Evolutionary conservation across 805 yeast species (phyloP), one percentile per base, ranked within the genome.

Genomic region (Candida arabinofermentans): DNA sequence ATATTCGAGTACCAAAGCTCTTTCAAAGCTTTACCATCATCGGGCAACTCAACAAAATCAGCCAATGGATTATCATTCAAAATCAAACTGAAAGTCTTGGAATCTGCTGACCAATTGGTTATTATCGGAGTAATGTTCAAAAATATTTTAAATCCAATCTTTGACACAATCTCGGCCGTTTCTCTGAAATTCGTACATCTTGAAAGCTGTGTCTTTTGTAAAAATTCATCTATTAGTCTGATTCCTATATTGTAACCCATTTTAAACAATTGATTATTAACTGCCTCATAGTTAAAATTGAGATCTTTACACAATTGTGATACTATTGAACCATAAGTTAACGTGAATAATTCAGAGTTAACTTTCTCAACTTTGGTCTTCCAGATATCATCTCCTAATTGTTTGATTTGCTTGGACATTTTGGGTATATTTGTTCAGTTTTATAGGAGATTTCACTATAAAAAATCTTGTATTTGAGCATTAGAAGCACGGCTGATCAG

Each of bases 201-300:
- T 30, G 86, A 84, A 1, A 84, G 71, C n/a, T 87, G 90, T 0
- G 96, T 81, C 55, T 84, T 81, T 24, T 96, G 95, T 31, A 93
- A 69, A 56, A 91, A 88, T 59, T 93, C 99, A 57, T 93, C 99
- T 37, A 93, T 86, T 44, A 93, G 63, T 49, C 99, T 70, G 36
- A 89, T 68, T 1, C 99, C 99, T 31, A 93, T 93, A 59, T 86
- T 89, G 62, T 90, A 87, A 1, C 99, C 99, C 98, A 93, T 91
- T 49, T 79, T 77, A 55, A 83, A 96, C 37, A 93, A 70, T 58
- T 91, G 95, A 39, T 70, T 69, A 58, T 93, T 93, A 43, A 93
- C 96, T 54, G 81, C 81, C 6, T 57, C 59, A 61, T 87, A 90
- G 61, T 90, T 86, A 48, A 78, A 73, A 41, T 82, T 75, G 62